phyloP scores from a whole-genome alignment of 768 basidiomycete species.

The Hericium erinaceus region DNA sequence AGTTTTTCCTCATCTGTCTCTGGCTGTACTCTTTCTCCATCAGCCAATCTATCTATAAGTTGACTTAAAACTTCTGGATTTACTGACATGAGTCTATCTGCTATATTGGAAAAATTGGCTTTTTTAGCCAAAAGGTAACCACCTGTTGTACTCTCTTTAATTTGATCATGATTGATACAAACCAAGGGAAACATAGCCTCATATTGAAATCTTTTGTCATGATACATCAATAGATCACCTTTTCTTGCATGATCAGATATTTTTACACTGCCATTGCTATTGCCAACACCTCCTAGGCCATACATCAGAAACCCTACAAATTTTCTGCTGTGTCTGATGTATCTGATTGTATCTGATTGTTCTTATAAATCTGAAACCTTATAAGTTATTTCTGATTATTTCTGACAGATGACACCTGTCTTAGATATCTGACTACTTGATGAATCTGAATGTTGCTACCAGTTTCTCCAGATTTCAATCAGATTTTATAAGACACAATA shows the following conservation, averaged over 20 bases:
- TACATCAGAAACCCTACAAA: too few relatives aligned
- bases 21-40: neutral
- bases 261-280: neutral
- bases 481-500: too few relatives aligned
- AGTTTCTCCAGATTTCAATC: too few relatives aligned
- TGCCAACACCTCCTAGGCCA: conserved; percentile 8
- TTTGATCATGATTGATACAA: conserved; percentile 17
- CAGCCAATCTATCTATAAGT: neutral
- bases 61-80: neutral
- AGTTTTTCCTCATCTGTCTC: conserved; percentile 3
- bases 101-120: conserved; percentile 4
- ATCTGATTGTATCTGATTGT: too few relatives aligned
- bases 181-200: conserved; percentile 12
- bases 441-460: too few relatives aligned
- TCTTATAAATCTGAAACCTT: too few relatives aligned
- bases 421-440: too few relatives aligned
- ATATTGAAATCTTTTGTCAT: conserved; percentile 14
- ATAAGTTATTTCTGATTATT: too few relatives aligned
- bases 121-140: conserved; percentile 8
- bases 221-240: conserved; percentile 9
- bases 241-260: conserved; percentile 1
- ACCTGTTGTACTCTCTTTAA: conserved; percentile 4
- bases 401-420: too few relatives aligned
- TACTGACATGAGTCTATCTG: neutral
- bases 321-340: too few relatives aligned